Evolutionary conservation across 2,329 filamentous ascomycete genomes (phyloP).

Genomic region (Colletotrichum sp.): DNA sequence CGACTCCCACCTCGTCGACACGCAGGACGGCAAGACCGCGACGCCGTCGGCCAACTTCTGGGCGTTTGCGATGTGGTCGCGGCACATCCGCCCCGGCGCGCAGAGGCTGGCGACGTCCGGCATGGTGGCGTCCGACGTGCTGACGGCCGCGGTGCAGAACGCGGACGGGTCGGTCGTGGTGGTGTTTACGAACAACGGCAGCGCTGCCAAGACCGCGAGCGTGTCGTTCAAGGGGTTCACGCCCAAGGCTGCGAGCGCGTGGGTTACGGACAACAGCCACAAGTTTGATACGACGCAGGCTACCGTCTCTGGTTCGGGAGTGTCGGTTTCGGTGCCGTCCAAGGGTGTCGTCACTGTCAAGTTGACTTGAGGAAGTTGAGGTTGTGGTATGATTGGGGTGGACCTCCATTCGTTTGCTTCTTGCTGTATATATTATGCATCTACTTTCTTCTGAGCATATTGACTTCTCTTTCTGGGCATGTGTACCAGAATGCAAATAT

Average conservation of each 20-base stretch:
- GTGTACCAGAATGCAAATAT: too few species aligned
- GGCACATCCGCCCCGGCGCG: constrained; percentile 42
- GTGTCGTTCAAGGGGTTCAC: constrained; percentile 33
- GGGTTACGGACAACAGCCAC: constrained; percentile 39
- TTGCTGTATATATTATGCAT: background rate
- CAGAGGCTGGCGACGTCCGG: constrained; percentile 33
- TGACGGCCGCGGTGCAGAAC: constrained; percentile 40
- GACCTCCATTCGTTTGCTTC: background rate
- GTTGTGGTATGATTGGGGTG: background rate
- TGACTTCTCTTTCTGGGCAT: background rate
- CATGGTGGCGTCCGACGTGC: constrained; percentile 27
- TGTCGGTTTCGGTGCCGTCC: constrained; percentile 26
- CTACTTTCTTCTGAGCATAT: background rate
- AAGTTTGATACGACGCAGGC: constrained; percentile 24
- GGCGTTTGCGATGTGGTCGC: constrained; percentile 45
- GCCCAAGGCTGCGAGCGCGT: constrained; percentile 32
- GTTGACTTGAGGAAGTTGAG: constrained; percentile 6
- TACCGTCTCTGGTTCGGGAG: constrained; percentile 20
- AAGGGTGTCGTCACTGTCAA: constrained; percentile 28
- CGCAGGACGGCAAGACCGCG: constrained; percentile 29
- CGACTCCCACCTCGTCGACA: constrained; percentile 30
- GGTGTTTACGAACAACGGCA: constrained; percentile 36
- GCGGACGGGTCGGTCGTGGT: constrained; percentile 40
- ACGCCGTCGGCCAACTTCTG: constrained; percentile 38
- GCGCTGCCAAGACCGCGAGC: constrained; percentile 28